phyloP scores from a whole-genome alignment of 495 filamentous ascomycete genomes.

The Penicillium egyptiacum region DNA sequence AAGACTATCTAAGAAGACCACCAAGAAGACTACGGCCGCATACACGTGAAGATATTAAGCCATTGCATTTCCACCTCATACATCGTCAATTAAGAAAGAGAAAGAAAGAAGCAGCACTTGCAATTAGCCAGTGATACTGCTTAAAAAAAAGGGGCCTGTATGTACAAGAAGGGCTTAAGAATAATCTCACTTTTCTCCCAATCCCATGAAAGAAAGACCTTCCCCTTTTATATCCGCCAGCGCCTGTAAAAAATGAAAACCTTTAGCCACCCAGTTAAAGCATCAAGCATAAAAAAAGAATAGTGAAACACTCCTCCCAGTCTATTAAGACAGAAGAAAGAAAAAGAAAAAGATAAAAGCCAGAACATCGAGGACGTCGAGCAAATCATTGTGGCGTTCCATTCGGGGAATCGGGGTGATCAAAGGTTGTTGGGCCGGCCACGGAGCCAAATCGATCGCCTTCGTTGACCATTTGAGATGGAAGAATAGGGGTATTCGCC shows the following conservation, averaged over 20 bases:
- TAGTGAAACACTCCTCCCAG: slow-evolving; percentile 25
- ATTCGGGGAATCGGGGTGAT: slow-evolving; percentile 35
- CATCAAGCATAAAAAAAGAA: slow-evolving; percentile 23
- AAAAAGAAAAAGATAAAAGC: slow-evolving; percentile 10
- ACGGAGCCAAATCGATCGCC: slow-evolving; percentile 38
- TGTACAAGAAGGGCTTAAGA: slow-evolving; percentile 29
- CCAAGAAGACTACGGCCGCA: no score
- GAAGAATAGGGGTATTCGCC: slow-evolving; percentile 40
- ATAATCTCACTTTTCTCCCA: slow-evolving; percentile 21
- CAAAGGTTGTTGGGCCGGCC: slow-evolving; percentile 31
- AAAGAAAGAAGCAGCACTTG: slow-evolving; percentile 9
- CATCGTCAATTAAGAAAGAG: slow-evolving; percentile 15
- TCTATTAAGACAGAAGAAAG: slow-evolving; percentile 34
- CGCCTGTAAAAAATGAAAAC: slow-evolving; percentile 23
- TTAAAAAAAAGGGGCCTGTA: slow-evolving; percentile 16
- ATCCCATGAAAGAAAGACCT: slow-evolving; percentile 16
- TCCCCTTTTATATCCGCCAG: slow-evolving; percentile 28
- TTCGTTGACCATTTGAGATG: slow-evolving; percentile 41
- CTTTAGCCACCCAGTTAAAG: slow-evolving; percentile 25
- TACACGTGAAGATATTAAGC: slow-evolving; percentile 9
- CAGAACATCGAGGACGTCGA: slow-evolving; percentile 21
- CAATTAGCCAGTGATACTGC: slow-evolving; percentile 12
- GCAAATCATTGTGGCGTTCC: slow-evolving; percentile 38
- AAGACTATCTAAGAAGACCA: no score
- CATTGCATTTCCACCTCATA: slow-evolving; percentile 13